Conservation (phyloP, 441 rosid genomes). For the Brassica balearica region DNA sequence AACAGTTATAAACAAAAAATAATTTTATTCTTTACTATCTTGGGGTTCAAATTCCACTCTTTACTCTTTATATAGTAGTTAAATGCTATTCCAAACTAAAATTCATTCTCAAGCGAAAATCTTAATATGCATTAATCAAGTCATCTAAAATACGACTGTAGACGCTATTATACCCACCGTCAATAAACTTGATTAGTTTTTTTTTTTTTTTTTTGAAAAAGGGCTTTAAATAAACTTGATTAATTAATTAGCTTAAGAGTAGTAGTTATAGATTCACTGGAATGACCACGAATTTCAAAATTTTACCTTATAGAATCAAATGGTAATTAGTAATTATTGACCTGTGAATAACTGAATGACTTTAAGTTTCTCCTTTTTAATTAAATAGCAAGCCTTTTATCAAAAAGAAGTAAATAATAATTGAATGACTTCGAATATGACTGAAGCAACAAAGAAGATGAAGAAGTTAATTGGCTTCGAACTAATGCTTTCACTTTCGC, state of each 20-base stretch:
- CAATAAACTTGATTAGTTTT: not conserved
- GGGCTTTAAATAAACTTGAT: not conserved
- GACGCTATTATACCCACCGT: not conserved
- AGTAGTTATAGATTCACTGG: not conserved
- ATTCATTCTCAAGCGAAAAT: not conserved
- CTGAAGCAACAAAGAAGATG: not conserved
- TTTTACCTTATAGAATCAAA: not conserved
- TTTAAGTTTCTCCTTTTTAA: not conserved
- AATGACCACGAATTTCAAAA: not conserved
- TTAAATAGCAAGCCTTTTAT: too few relatives aligned
- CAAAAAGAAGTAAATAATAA: not conserved
- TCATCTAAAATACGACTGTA: not conserved
- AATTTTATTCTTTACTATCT: not conserved
- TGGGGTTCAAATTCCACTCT: not conserved
- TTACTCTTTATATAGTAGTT: not conserved
- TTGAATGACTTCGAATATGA: not conserved
- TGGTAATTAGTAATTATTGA: not conserved
- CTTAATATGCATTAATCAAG: not conserved
- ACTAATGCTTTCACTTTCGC: conserved; percentile 38
- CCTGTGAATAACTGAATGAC: not conserved
- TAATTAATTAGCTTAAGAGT: not conserved
- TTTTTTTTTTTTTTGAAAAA: too few relatives aligned
- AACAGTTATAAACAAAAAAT: not conserved
- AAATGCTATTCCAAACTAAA: not conserved
- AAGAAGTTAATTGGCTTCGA: conserved; percentile 25